Evolutionary conservation across 176 grass and related monocot species (phyloP).

Genomic region (Stipa capillata): DNA sequence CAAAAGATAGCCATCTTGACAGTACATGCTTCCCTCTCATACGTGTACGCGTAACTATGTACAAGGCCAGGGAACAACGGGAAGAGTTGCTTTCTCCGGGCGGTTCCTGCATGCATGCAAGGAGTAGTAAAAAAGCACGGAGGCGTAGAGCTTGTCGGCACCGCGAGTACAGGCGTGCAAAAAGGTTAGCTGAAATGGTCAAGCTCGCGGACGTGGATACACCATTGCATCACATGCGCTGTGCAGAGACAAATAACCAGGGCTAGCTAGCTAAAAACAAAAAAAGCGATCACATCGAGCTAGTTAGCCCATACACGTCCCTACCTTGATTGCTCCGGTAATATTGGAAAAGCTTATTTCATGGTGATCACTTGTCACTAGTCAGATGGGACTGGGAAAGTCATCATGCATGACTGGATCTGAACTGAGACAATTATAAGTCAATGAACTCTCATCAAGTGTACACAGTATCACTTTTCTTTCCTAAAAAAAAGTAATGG

Average conservation of each 20-base stretch:
- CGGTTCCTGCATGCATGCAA: slow-evolving; percentile 22
- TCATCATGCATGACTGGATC: too few species aligned
- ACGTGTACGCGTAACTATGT: slow-evolving; percentile 13
- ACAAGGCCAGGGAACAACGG: slow-evolving; percentile 44
- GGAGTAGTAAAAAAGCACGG: neutral
- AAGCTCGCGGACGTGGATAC: neutral
- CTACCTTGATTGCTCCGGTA: neutral
- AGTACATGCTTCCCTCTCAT: too few species aligned
- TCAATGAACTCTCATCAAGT: too few species aligned
- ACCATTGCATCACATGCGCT: slow-evolving; percentile 6
- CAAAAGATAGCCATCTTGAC: too few species aligned
- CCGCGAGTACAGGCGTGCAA: slow-evolving; percentile 45
- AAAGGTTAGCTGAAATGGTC: slow-evolving; percentile 13
- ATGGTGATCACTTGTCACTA: neutral
- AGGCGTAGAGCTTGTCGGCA: neutral
- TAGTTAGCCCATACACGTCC: neutral
- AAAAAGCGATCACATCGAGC: neutral
- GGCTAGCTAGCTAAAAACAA: too few species aligned
- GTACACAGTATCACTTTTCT: too few species aligned
- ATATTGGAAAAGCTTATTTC: too few species aligned
- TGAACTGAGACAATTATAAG: too few species aligned
- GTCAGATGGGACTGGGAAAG: too few species aligned
- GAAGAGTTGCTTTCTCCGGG: slow-evolving; percentile 34
- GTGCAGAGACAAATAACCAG: too few species aligned
- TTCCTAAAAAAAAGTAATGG: too few species aligned